phyloP scores from a whole-genome alignment of 306 rosid genomes.

The Mimosa pudica region DNA sequence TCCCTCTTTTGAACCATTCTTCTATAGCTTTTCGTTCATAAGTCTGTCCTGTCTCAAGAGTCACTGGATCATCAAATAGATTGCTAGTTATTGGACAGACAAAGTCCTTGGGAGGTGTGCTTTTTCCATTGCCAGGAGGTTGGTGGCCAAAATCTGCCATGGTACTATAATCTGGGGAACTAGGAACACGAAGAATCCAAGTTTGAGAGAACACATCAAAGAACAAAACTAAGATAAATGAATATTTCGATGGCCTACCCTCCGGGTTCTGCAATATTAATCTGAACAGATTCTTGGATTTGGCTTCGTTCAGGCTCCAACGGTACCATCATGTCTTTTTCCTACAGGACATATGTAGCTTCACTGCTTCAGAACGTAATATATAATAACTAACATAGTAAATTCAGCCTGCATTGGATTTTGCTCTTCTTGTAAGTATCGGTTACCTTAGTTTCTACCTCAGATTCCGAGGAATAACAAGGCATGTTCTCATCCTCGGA shows the following conservation, averaged over 20 bases:
- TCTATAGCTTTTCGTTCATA: conserved; percentile 87
- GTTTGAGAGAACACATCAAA: conserved; percentile 34
- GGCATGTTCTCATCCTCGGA: conserved; percentile 42
- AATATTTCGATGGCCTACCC: conserved; percentile 47
- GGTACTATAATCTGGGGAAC: conserved; percentile 44
- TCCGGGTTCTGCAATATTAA: conserved; percentile 50
- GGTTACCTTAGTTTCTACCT: conserved; percentile 69
- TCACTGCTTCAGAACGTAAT: conserved; percentile 39
- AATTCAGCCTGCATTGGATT: conserved; percentile 42
- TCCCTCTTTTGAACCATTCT: conserved; percentile 88
- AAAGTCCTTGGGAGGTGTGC: conserved; percentile 78
- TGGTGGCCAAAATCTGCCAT: conserved; percentile 54
- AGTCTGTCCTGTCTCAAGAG: conserved; percentile 95
- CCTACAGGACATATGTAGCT: conserved; percentile 51
- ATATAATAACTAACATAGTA: conserved; percentile 43
- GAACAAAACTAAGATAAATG: conserved; percentile 30
- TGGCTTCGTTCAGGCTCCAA: conserved; percentile 50
- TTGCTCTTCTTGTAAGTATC: conserved; percentile 43
- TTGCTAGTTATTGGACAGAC: conserved; percentile 91
- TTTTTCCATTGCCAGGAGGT: conserved; percentile 43
- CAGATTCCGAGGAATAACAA: conserved; percentile 59
- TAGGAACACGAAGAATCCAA: conserved; percentile 46
- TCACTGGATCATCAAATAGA: conserved; percentile 91
- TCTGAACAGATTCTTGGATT: conserved; percentile 47
- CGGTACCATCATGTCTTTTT: conserved; percentile 51